Conservation (phyloP, 495 filamentous ascomycete species). For the Penicillium lividum region DNA sequence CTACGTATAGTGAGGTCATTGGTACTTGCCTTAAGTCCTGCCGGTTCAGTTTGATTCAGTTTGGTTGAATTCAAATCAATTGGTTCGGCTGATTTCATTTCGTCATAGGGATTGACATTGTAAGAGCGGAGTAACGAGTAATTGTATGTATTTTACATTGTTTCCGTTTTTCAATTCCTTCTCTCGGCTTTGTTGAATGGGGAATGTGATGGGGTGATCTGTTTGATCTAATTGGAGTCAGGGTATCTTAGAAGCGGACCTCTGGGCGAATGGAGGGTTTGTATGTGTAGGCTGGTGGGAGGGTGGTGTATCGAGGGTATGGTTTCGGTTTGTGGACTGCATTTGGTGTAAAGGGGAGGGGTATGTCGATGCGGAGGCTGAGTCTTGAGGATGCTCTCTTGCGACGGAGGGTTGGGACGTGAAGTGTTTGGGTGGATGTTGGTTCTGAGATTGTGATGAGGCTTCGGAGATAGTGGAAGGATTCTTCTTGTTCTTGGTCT, state of each 20-base stretch:
- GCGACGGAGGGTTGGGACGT: slow-evolving; percentile 5
- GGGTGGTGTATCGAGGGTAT: slow-evolving; percentile 21
- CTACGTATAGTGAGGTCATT: background rate
- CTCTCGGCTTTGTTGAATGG: background rate
- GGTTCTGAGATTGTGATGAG: slow-evolving; percentile 30
- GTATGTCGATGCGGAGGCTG: slow-evolving; percentile 14
- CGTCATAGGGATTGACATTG: background rate
- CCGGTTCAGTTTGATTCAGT: background rate
- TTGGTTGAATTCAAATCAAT: background rate
- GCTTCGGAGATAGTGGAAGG: slow-evolving; percentile 28
- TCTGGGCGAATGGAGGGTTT: slow-evolving; percentile 21
- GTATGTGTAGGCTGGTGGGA: slow-evolving; percentile 21
- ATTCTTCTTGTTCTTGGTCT: slow-evolving; percentile 19
- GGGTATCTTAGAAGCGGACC: slow-evolving; percentile 22
- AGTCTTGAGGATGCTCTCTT: slow-evolving; percentile 26
- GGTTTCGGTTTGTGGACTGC: slow-evolving; percentile 10
- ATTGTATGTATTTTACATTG: background rate
- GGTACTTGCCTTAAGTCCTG: too few relatives aligned
- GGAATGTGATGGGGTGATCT: background rate
- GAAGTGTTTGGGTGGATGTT: background rate
- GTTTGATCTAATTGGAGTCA: background rate
- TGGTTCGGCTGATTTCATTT: background rate
- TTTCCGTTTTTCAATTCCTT: background rate
- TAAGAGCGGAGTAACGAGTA: background rate
- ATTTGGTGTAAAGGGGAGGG: slow-evolving; percentile 13